Evolutionary conservation across 345 rosid species (phyloP).

Genomic region (Balakata baccata): DNA sequence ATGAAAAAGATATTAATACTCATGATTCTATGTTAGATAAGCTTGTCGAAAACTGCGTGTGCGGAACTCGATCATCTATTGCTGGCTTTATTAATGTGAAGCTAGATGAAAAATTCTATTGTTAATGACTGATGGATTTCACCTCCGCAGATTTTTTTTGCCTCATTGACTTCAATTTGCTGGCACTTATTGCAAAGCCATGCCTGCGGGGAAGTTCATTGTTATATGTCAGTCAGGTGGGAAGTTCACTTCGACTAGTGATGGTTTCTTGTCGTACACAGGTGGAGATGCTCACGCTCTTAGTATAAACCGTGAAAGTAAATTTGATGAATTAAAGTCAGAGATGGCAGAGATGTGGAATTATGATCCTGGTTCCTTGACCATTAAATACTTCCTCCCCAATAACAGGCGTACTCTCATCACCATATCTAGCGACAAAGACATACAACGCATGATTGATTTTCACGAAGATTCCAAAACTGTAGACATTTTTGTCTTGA

Average conservation of each 20-base stretch:
- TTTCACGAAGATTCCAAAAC: conserved; percentile 25
- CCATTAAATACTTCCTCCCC: conserved; percentile 26
- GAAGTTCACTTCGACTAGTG: conserved; percentile 16
- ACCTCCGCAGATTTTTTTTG: conserved; percentile 1
- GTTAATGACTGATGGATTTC: not conserved
- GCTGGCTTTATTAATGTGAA: not conserved
- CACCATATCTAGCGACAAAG: conserved; percentile 27
- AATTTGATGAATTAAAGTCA: conserved; percentile 19
- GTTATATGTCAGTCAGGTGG: conserved; percentile 30
- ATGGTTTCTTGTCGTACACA: conserved; percentile 22
- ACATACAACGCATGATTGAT: conserved; percentile 25
- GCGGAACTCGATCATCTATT: not conserved
- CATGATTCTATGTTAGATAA: not conserved
- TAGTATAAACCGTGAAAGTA: conserved; percentile 13
- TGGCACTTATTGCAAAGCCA: not conserved
- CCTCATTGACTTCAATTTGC: not conserved
- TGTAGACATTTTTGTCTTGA: conserved; percentile 25
- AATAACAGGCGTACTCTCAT: conserved; percentile 25
- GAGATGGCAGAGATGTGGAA: conserved; percentile 32
- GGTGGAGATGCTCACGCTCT: conserved; percentile 35
- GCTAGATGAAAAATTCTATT: not conserved
- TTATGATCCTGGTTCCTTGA: conserved; percentile 13
- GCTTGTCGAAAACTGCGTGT: not conserved
- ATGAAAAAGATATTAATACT: no score
- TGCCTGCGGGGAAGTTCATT: conserved; percentile 15